Evolutionary conservation across 768 basidiomycete species (phyloP).

Genomic region (Tylopilus vinaceipallidus): DNA sequence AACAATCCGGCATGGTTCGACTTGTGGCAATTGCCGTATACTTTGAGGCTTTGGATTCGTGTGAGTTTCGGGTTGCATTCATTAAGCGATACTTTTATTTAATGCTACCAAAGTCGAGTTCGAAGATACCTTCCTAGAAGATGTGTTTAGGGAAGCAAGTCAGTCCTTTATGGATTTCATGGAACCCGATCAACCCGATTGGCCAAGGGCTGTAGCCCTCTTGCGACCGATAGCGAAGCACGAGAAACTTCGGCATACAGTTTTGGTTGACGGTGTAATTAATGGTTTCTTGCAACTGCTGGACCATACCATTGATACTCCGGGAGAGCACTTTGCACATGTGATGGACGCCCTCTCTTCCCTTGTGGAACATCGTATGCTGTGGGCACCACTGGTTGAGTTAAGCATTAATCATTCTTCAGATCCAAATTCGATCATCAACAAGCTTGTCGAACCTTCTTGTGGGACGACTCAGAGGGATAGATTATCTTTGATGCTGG

Average conservation of each 20-base stretch:
- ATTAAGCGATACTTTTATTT: not conserved
- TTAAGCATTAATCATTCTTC: not conserved
- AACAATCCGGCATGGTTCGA: constrained; percentile 6
- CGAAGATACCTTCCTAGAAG: not conserved
- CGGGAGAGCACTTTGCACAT: constrained; percentile 10
- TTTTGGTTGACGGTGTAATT: constrained; percentile 7
- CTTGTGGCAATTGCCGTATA: constrained; percentile 16
- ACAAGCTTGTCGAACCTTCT: constrained; percentile 1
- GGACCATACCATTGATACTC: constrained; percentile 1
- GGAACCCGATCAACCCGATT: constrained; percentile 9
- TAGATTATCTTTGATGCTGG: constrained; percentile 13
- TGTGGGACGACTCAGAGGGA: not conserved
- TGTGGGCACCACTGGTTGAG: not conserved
- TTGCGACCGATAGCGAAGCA: constrained; percentile 16
- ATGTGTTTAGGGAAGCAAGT: constrained; percentile 5
- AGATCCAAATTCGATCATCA: constrained; percentile 4
- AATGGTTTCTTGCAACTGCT: constrained; percentile 10
- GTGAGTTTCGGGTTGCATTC: constrained; percentile 1
- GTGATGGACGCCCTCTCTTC: constrained; percentile 17
- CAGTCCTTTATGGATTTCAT: constrained; percentile 1
- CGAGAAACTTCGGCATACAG: constrained; percentile 6
- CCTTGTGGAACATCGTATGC: constrained; percentile 11
- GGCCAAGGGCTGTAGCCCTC: constrained; percentile 18
- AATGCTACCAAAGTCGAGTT: not conserved
- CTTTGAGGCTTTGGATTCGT: constrained; percentile 8